Evolutionary conservation across 2,329 filamentous ascomycete genomes (phyloP), one percentile per base, ranked within the genome.

Genomic region (Fusarium nodosum): DNA sequence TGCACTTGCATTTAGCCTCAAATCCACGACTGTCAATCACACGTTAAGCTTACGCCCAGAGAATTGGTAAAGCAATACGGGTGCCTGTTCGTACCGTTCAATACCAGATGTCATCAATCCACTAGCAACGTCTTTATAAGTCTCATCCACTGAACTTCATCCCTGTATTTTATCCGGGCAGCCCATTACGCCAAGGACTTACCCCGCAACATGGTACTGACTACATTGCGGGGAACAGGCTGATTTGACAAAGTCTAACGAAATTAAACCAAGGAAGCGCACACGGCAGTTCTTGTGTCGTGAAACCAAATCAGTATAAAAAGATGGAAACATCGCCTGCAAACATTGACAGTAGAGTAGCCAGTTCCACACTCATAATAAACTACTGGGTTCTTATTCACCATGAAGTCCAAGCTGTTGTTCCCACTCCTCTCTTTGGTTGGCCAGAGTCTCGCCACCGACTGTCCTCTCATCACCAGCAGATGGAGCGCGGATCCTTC

Each of bases 401-500:
- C 7, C 30, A 57, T 57, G 55, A 57, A 26, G 24, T 53, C 46
- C n/a, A 53, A 57, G 11, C 18, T 57, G 2, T 53, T 57, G 5
- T 53, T 53, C 30, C 33, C 36, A 12, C 47, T 57, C 2, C 46
- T 57, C 16, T 34, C 47, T 11, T 18, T 57, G 9, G 22, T 22
- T 24, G 26, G 36, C 12, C n/a, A 26, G 10, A 31, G 22, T 11
- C 13, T 57, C 2, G 55, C 55, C 46, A 42, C 46, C 24, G 55
- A 57, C 11, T 53, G 46, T 13, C 62, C 62, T 5, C 7, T 65
- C 16, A 34, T 65, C 53, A 65, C 62, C 5, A 51, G 24, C 3
- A 36, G 55, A n/a, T 65, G 60, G 60, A 60, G 38, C 1, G 62
- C 62, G 10, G 62, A 65, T 34, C 60, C 62, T 8, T 65, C 62